Conservation (phyloP, 495 filamentous ascomycete species). For the Alectoria sarmentosa region DNA sequence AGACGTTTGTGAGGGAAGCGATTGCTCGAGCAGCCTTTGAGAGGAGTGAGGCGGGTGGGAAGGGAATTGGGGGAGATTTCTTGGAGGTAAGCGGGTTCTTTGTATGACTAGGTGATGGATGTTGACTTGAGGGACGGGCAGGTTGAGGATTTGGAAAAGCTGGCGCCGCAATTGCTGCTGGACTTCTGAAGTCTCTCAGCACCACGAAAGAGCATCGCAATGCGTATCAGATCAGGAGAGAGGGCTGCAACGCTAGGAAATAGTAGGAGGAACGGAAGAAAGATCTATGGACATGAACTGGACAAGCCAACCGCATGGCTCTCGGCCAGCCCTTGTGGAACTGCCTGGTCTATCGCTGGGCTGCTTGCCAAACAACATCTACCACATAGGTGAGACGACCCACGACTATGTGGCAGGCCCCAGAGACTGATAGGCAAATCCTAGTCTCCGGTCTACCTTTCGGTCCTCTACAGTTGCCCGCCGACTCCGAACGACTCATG, state of each 20-base stretch:
- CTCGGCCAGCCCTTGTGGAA: background rate
- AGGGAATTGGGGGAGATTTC: constrained; percentile 40
- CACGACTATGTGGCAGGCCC: background rate
- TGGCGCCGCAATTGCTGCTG: constrained; percentile 81
- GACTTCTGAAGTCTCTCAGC: constrained; percentile 53
- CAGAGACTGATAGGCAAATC: background rate
- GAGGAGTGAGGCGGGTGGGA: constrained; percentile 36
- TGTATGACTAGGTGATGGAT: background rate
- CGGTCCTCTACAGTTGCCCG: background rate
- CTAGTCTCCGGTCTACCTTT: background rate
- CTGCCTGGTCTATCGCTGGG: background rate
- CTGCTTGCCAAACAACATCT: background rate
- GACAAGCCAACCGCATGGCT: background rate
- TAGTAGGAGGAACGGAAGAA: background rate
- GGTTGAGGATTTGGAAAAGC: constrained; percentile 74
- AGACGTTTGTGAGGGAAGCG: constrained; percentile 88
- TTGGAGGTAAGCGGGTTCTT: constrained; percentile 55
- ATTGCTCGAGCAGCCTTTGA: constrained; percentile 73
- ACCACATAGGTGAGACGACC: background rate
- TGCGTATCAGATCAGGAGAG: no score
- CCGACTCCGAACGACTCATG: background rate
- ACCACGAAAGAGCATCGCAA: no score
- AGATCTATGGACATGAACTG: background rate
- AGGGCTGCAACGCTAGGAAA: background rate
- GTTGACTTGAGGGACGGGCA: constrained; percentile 18